Evolutionary conservation across 169 alveolate species (phyloP).

Genomic region (Amoebophrya sp.): DNA sequence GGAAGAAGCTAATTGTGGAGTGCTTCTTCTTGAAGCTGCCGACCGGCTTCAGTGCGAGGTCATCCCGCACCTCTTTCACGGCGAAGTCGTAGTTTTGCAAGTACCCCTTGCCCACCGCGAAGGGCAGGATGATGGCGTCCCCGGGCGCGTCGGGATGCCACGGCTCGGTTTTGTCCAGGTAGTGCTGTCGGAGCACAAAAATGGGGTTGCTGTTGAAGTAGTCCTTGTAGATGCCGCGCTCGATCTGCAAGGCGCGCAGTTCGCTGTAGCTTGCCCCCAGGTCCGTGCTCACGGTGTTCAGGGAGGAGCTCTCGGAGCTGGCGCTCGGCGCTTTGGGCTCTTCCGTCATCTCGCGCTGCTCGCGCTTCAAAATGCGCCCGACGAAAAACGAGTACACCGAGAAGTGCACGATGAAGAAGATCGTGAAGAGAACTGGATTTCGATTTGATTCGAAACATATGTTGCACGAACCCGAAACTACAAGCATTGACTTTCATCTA

Average conservation of each 20-base stretch:
- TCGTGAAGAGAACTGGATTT: neutral
- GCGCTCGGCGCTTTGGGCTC: neutral
- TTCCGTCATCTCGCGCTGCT: neutral
- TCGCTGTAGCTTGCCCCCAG: neutral
- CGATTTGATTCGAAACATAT: too few relatives aligned
- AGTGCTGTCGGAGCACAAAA: slow-evolving; percentile 3
- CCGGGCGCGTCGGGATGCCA: neutral
- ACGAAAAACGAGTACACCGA: neutral
- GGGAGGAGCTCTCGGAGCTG: neutral
- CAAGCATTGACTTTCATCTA: too few relatives aligned
- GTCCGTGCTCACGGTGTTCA: neutral
- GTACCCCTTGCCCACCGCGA: neutral
- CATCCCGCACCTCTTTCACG: neutral
- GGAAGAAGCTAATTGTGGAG: neutral
- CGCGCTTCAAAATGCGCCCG: neutral
- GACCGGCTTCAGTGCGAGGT: neutral
- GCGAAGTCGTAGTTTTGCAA: neutral
- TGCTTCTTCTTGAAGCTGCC: neutral
- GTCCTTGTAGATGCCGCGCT: slow-evolving; percentile 2
- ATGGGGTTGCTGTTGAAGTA: neutral
- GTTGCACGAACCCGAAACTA: too few relatives aligned
- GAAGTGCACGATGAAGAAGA: neutral
- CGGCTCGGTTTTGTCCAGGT: neutral
- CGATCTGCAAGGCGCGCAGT: neutral
- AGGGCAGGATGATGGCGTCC: neutral